Conservation (phyloP, 2,329 filamentous ascomycete genomes). For the Beauveria medogensis region DNA sequence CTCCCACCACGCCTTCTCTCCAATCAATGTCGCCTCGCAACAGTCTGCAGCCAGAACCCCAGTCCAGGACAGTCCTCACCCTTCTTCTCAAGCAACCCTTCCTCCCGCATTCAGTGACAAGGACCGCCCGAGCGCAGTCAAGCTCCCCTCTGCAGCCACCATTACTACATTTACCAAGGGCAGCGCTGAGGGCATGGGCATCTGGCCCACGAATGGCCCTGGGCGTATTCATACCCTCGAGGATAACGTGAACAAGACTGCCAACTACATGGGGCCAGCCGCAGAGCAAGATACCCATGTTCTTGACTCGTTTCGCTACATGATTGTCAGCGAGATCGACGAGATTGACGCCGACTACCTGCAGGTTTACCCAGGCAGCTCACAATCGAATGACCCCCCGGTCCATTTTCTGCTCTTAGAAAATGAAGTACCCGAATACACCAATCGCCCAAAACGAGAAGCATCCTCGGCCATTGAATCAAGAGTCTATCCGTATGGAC, state of each 20-base stretch:
- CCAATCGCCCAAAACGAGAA: constrained; percentile 26
- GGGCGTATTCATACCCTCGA: constrained; percentile 29
- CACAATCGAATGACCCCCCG: constrained; percentile 28
- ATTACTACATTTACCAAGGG: constrained; percentile 10
- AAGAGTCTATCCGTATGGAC: constrained; percentile 31
- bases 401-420: constrained; percentile 38
- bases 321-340: constrained; percentile 35
- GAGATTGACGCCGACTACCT: constrained; percentile 37
- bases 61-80: neutral
- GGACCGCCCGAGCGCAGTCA: neutral
- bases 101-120: neutral
- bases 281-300: constrained; percentile 40
- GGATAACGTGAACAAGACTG: constrained; percentile 32
- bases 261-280: constrained; percentile 36
- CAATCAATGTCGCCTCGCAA: neutral
- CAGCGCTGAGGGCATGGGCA: constrained; percentile 11
- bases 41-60: neutral
- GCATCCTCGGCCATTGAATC: constrained; percentile 36
- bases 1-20: constrained; percentile 4
- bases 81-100: neutral
- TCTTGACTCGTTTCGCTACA: constrained; percentile 37
- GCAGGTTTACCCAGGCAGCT: constrained; percentile 31
- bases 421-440: constrained; percentile 36
- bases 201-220: constrained; percentile 12
- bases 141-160: neutral